Evolutionary conservation across 768 basidiomycete species (phyloP).

Genomic region (Sporobolomyces phaffii): DNA sequence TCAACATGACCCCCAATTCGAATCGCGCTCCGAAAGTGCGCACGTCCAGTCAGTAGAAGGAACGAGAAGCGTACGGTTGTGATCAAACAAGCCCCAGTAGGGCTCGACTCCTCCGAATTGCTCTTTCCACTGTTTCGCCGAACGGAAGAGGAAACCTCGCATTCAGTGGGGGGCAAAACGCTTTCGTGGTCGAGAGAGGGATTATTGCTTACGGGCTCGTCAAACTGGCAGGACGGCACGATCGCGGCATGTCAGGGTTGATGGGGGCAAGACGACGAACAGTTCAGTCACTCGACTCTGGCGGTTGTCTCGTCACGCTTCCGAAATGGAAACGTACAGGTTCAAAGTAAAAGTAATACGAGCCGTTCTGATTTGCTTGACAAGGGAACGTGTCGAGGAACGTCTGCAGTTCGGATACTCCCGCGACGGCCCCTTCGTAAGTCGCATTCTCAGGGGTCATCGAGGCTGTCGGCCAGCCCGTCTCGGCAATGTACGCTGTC

Average conservation of each 20-base stretch:
- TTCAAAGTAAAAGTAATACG: slow-evolving; percentile 48
- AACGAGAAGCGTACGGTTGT: slow-evolving; percentile 51
- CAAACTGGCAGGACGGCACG: slow-evolving; percentile 10
- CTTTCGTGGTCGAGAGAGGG: not conserved
- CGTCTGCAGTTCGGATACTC: slow-evolving; percentile 49
- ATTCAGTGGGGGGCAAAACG: not conserved
- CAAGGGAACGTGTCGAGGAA: slow-evolving; percentile 87
- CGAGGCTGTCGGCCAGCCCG: slow-evolving; percentile 51
- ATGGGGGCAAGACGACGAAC: not conserved
- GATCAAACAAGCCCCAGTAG: slow-evolving; percentile 59
- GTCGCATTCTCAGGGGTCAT: slow-evolving; percentile 40
- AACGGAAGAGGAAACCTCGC: not conserved
- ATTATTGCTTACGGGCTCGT: slow-evolving; percentile 22
- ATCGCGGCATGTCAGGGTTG: too few species aligned
- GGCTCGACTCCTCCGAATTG: slow-evolving; percentile 55
- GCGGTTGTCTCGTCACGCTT: too few species aligned
- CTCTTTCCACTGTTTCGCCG: slow-evolving; percentile 36
- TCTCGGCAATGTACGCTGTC: slow-evolving; percentile 86
- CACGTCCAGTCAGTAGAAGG: too few species aligned
- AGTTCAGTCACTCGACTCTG: too few species aligned
- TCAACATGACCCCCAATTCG: too few species aligned
- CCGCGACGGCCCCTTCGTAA: slow-evolving; percentile 23
- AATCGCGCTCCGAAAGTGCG: too few species aligned
- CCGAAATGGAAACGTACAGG: slow-evolving; percentile 46
- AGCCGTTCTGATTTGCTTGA: slow-evolving; percentile 66